Conservation (phyloP, 2,329 filamentous ascomycete species). For the Endocalyx cinctus region DNA sequence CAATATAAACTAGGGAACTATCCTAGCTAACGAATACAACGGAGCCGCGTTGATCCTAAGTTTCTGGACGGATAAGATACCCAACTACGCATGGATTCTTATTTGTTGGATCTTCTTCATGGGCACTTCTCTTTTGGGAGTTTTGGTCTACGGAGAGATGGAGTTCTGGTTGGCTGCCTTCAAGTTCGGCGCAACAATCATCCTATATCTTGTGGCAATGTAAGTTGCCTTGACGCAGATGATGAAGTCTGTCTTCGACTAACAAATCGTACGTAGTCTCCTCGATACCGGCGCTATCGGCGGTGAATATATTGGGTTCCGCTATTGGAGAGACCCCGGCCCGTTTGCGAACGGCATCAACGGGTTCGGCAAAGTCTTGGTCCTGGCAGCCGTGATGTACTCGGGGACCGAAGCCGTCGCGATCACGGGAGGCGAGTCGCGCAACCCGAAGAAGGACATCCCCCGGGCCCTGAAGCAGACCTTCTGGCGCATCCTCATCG, state of each 20-base stretch:
- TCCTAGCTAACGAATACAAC: constrained; percentile 38
- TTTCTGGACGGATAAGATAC: constrained; percentile 39
- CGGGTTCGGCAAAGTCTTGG: constrained; percentile 30
- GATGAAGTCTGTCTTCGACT: constrained; percentile 26
- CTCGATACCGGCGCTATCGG: constrained; percentile 31
- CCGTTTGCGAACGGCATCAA: constrained; percentile 29
- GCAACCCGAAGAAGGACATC: constrained; percentile 25
- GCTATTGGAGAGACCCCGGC: constrained; percentile 29
- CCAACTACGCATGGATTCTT: constrained; percentile 41
- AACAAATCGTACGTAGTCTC: constrained; percentile 29
- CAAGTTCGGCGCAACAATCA: too few relatives aligned
- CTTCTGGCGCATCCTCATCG: constrained; percentile 27
- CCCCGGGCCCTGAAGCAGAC: constrained; percentile 26
- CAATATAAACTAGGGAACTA: too few relatives aligned
- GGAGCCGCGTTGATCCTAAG: constrained; percentile 39
- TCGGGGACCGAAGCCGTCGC: constrained; percentile 33
- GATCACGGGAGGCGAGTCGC: constrained; percentile 29
- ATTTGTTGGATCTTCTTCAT: constrained; percentile 41
- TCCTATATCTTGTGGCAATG: too few relatives aligned
- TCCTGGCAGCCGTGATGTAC: constrained; percentile 32
- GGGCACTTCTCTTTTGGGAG: constrained; percentile 29
- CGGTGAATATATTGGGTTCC: constrained; percentile 29
- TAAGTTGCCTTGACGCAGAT: too few relatives aligned
- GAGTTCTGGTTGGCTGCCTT: constrained; percentile 27
- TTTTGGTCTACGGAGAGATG: constrained; percentile 28